Conservation (phyloP, 2,329 filamentous ascomycete genomes). For the Madurella mycetomatis region DNA sequence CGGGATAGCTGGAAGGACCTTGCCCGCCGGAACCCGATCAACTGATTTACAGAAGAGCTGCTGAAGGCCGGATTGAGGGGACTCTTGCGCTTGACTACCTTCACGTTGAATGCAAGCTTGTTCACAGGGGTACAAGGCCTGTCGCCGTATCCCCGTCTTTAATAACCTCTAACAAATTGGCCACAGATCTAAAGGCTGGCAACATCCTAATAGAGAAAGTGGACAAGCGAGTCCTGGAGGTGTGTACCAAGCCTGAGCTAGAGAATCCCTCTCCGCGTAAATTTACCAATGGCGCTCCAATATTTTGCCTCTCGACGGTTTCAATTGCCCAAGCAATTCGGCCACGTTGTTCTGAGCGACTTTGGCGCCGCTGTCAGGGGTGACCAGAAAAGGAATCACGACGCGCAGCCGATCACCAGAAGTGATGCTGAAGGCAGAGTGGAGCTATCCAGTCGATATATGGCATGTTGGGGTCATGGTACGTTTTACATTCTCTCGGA, state of each 20-base stretch:
- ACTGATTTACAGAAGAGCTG: slow-evolving; percentile 36
- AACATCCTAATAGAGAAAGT: slow-evolving; percentile 34
- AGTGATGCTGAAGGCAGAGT: slow-evolving; percentile 33
- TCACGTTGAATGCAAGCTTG: slow-evolving; percentile 39
- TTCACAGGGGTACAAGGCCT: slow-evolving; percentile 37
- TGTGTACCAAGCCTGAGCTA: slow-evolving; percentile 33
- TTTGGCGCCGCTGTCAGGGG: slow-evolving; percentile 33
- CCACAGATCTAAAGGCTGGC: slow-evolving; percentile 39
- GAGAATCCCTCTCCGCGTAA: slow-evolving; percentile 36
- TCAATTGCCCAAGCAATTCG: slow-evolving; percentile 30
- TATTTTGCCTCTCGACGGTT: slow-evolving; percentile 37
- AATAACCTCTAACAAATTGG: neutral
- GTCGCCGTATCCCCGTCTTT: neutral
- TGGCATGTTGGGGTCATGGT: slow-evolving; percentile 37
- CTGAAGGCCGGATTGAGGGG: slow-evolving; percentile 33
- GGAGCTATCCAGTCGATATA: slow-evolving; percentile 35
- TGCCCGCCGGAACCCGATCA: slow-evolving; percentile 33
- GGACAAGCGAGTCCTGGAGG: slow-evolving; percentile 33
- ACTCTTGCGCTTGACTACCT: slow-evolving; percentile 37
- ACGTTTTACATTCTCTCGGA: slow-evolving; percentile 17
- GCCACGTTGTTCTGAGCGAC: slow-evolving; percentile 32
- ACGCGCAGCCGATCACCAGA: slow-evolving; percentile 36
- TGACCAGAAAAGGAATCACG: slow-evolving; percentile 27
- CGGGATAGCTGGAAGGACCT: slow-evolving; percentile 39
- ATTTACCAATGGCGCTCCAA: slow-evolving; percentile 27